phyloP scores from a whole-genome alignment of 208 protist species.

The Zelonia costaricensis region DNA sequence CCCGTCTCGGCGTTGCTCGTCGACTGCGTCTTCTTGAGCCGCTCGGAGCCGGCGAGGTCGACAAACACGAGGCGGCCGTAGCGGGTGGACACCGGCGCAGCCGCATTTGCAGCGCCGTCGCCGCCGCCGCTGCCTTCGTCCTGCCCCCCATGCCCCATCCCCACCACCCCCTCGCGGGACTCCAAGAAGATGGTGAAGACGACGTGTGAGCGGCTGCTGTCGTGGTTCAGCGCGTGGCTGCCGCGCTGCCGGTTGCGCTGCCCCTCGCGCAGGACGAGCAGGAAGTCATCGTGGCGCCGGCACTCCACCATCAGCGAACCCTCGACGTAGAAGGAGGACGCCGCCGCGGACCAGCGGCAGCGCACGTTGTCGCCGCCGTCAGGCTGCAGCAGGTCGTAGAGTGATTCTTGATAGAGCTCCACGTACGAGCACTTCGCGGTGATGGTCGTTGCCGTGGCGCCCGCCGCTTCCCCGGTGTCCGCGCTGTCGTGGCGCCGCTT shows the following conservation, averaged over 20 bases:
- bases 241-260: slow-evolving; percentile 73
- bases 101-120: background rate
- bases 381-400: slow-evolving; percentile 84
- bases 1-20: slow-evolving; percentile 67
- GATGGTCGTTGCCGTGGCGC: slow-evolving; percentile 6
- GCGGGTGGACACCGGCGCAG: slow-evolving; percentile 1
- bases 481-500: background rate
- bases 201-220: slow-evolving; percentile 91
- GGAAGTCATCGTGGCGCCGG: slow-evolving; percentile 61
- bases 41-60: slow-evolving; percentile 94
- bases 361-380: slow-evolving; percentile 39
- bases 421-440: slow-evolving; percentile 66
- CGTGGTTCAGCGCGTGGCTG: slow-evolving; percentile 78
- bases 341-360: slow-evolving; percentile 74
- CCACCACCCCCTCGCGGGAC: slow-evolving; percentile 11
- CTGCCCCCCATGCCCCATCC: background rate
- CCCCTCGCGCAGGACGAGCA: slow-evolving; percentile 83
- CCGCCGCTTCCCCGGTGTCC: background rate
- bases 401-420: slow-evolving; percentile 87
- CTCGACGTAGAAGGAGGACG: slow-evolving; percentile 85
- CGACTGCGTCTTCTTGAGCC: slow-evolving; percentile 84
- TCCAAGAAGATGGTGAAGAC: slow-evolving; percentile 90
- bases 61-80: slow-evolving; percentile 91
- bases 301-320: slow-evolving; percentile 84
- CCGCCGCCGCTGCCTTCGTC: too few relatives aligned